Percentiles rank a stretch among this genome's conserved stretches.
phyloP scores from a whole-genome alignment of 2,329 filamentous ascomycete genomes.

The Hymenoscyphus fraxineus region DNA sequence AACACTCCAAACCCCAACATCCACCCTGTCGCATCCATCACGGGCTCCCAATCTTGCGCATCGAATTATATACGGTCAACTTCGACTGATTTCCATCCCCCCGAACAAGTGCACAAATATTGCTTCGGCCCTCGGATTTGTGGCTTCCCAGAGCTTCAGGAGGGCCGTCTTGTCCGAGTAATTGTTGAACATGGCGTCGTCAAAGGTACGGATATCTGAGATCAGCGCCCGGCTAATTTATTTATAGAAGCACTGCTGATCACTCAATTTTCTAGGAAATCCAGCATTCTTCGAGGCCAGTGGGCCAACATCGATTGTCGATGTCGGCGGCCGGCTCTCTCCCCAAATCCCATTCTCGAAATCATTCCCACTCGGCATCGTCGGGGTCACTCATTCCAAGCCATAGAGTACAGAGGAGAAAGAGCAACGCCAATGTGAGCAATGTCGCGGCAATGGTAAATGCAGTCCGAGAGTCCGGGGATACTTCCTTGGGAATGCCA shows the following conservation, averaged over 20 bases:
- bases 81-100: constrained; percentile 23
- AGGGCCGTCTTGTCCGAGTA: constrained; percentile 34
- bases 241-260: constrained; percentile 33
- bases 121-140: constrained; percentile 34
- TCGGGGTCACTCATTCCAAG: constrained; percentile 72
- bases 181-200: constrained; percentile 53
- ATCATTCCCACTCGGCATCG: constrained; percentile 78
- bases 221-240: constrained; percentile 26
- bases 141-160: constrained; percentile 35
- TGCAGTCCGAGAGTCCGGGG: constrained; percentile 62
- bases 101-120: constrained; percentile 22
- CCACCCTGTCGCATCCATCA: constrained; percentile 1
- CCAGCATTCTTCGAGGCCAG: constrained; percentile 62
- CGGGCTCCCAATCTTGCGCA: constrained; percentile 16
- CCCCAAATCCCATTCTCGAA: constrained; percentile 50
- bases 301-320: constrained; percentile 59
- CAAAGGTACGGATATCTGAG: constrained; percentile 48
- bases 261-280: constrained; percentile 50
- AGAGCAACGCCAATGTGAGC: constrained; percentile 68
- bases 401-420: constrained; percentile 85
- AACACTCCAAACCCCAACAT: background rate
- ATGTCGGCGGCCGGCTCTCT: constrained; percentile 55
- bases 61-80: constrained; percentile 31
- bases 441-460: constrained; percentile 74
- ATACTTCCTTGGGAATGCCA: constrained; percentile 54